phyloP scores from a whole-genome alignment of 805 yeast genomes.

The Pichia kluyveri region DNA sequence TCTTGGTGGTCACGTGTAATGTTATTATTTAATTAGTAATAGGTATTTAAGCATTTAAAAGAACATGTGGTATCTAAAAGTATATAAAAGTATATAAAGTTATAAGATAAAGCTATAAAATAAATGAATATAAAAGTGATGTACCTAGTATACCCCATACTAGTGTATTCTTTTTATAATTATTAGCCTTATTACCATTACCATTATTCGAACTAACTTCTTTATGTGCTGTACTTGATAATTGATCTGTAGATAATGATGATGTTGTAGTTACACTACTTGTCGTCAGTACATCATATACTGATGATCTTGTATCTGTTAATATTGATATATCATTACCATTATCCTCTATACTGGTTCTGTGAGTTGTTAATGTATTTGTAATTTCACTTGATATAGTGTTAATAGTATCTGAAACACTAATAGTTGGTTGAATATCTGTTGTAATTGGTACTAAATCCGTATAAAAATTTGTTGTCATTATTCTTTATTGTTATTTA shows the following conservation, averaged over 20 bases:
- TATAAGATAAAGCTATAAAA: background rate
- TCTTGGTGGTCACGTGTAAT: no score
- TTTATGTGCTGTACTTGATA: no score
- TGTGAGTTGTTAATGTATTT: background rate
- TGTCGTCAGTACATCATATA: background rate
- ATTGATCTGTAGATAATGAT: no score
- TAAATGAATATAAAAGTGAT: background rate
- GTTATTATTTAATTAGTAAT: no score
- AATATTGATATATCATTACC: background rate
- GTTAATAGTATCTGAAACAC: background rate
- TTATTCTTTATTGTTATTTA: no score
- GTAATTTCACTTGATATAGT: background rate
- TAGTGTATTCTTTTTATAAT: background rate
- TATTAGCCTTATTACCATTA: background rate
- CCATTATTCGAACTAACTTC: no score
- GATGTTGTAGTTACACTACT: no score
- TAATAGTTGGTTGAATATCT: background rate
- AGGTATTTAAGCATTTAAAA: no score
- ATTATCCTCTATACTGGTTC: background rate
- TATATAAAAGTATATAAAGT: no score
- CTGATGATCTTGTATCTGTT: background rate
- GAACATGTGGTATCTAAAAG: no score
- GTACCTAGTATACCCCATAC: background rate
- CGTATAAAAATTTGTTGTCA: conserved; percentile 2
- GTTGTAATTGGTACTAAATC: conserved; percentile 7